A percentile compares a stretch with the other conserved stretches of the same genome.
phyloP scores from a whole-genome alignment of 2,329 filamentous ascomycete genomes.

The Cadophora sp. region DNA sequence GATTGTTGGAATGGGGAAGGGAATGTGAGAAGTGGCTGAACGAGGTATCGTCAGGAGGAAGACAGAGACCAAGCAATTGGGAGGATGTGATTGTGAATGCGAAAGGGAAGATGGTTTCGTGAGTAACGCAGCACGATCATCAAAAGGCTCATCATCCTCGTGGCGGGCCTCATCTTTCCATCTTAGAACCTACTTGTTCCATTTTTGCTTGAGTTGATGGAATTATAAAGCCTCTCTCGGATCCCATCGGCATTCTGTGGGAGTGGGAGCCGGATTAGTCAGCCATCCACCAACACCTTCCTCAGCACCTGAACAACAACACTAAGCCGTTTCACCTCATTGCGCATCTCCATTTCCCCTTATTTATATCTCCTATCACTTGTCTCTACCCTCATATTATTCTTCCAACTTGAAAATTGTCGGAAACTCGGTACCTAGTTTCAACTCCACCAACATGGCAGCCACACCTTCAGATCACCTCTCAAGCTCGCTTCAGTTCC shows the following conservation, averaged over 20 bases:
- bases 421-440: not conserved
- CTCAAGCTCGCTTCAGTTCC: not conserved
- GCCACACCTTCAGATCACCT: not conserved
- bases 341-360: not conserved
- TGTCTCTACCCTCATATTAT: not conserved
- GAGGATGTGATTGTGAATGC: conserved; percentile 59
- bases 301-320: not conserved
- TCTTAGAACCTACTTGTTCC: too few species aligned
- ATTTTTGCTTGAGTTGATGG: not conserved
- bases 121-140: not conserved
- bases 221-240: not conserved
- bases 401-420: not conserved
- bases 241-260: not conserved
- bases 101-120: conserved; percentile 25
- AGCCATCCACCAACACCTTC: not conserved
- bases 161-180: too few species aligned
- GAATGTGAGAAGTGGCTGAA: conserved; percentile 64
- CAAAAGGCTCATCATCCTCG: not conserved
- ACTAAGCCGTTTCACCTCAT: not conserved
- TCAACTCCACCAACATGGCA: not conserved
- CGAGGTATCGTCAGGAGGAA: conserved; percentile 53
- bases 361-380: not conserved
- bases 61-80: conserved; percentile 61
- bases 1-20: conserved; percentile 64
- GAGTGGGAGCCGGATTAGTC: conserved; percentile 5